Percentiles rank a stretch among this genome's conserved stretches.
These are phyloP conservation scores for Aspergillus niger DNA, from an alignment of 2,329 filamentous ascomycete species.

Conservation along the genomic window DNA sequence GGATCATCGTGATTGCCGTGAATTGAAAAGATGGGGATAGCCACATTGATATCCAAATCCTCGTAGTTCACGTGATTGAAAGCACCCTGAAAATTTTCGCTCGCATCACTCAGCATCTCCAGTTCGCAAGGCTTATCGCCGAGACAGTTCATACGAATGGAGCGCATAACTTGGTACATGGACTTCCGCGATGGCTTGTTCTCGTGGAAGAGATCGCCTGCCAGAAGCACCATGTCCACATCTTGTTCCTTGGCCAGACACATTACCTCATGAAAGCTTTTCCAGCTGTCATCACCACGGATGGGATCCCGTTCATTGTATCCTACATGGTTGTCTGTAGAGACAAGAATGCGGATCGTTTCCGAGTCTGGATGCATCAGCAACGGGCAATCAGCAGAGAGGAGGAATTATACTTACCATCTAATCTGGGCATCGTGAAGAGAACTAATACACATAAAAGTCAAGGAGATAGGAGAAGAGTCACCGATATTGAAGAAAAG, in stretches of 20 bases:
- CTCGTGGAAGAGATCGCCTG: slow-evolving; percentile 94
- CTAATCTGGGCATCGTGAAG: slow-evolving; percentile 28
- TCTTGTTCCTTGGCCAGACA: slow-evolving; percentile 80
- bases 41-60: slow-evolving; percentile 93
- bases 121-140: slow-evolving; percentile 95
- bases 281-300: slow-evolving; percentile 97
- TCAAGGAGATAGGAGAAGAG: neutral
- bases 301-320: slow-evolving; percentile 91
- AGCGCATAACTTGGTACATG: slow-evolving; percentile 97
- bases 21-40: slow-evolving; percentile 96
- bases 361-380: slow-evolving; percentile 59
- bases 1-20: slow-evolving; percentile 98
- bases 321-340: slow-evolving; percentile 97
- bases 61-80: slow-evolving; percentile 98
- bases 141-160: slow-evolving; percentile 86
- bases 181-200: slow-evolving; percentile 96
- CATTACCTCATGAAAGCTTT: slow-evolving; percentile 94
- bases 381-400: neutral
- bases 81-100: slow-evolving; percentile 83
- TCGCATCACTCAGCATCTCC: slow-evolving; percentile 90
- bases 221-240: slow-evolving; percentile 96
- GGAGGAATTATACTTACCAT: slow-evolving; percentile 26
- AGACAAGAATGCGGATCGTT: slow-evolving; percentile 89
- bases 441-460: neutral
- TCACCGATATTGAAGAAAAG: too few species aligned